phyloP scores from a whole-genome alignment of 192 early-diverging fungal species.

The Backusella parvicylindrica region DNA sequence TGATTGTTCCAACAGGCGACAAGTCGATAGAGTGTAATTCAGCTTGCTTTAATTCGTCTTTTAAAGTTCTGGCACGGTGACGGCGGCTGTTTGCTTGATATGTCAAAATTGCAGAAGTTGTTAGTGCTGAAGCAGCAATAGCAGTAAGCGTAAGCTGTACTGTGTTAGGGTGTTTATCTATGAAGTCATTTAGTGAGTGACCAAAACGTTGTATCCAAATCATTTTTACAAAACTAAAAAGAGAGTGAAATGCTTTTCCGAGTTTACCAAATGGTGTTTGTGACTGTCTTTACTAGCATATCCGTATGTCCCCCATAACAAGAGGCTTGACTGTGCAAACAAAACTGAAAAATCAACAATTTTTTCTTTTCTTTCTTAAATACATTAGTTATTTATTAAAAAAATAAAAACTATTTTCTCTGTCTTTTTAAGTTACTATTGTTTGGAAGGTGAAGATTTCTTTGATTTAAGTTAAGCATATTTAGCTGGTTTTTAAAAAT shows the following conservation, averaged over 20 bases:
- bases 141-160: slow-evolving; percentile 46
- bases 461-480: too few relatives aligned
- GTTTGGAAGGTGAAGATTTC: too few relatives aligned
- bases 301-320: too few relatives aligned
- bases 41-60: slow-evolving; percentile 43
- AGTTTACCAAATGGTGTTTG: neutral
- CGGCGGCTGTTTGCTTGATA: slow-evolving; percentile 46
- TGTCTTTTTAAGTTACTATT: too few relatives aligned
- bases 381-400: too few relatives aligned
- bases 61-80: slow-evolving; percentile 46
- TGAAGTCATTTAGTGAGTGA: neutral
- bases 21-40: slow-evolving; percentile 19
- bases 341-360: too few relatives aligned
- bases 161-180: neutral
- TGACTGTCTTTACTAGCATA: neutral
- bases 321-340: too few relatives aligned
- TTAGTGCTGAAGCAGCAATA: slow-evolving; percentile 60
- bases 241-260: neutral
- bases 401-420: too few relatives aligned
- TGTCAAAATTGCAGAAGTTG: slow-evolving; percentile 56
- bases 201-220: neutral
- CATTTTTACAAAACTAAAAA: neutral
- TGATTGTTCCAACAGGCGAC: neutral
- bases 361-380: too few relatives aligned
- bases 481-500: too few relatives aligned